Evolutionary conservation across 192 early-diverging fungal species (phyloP), one percentile per base, ranked within the genome.

Genomic region (Podila epicladia): DNA sequence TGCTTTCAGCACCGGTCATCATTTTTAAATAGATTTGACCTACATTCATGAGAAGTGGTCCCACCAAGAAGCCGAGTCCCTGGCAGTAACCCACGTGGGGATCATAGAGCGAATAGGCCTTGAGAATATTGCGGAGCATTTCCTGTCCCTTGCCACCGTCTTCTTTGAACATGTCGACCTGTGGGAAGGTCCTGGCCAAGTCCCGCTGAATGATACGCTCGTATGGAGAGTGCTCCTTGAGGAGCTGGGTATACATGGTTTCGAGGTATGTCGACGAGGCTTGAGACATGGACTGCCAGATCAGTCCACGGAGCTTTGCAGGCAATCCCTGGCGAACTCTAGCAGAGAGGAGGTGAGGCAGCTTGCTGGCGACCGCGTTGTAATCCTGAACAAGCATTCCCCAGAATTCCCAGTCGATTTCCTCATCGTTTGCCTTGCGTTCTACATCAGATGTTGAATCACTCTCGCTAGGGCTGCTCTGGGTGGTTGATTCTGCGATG

Each of bases 81-180:
- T 99, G 98, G 83, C 98, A 99, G 70, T 99, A 99, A 5, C 98
- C 98, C 35, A 99, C 93, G 74, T 96, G 92, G 19, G 92, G 84
- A 75, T 99, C 98, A 76, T 96, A 99, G 37, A 98, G 80, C 55
- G 92, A 93, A 73, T 99, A 99, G 9, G 97, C 97, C 84, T 94
- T 96, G 35, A 97, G 83, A 22, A 99, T 89, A 68, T 94, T 91
- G 75, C 94, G 93, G 84, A 99, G 87, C 59, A 89, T 87, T 65
- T 91, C 89, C 86, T 99, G 97, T 19, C 95, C 97, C 38, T 93
- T 88, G 31, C 95, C 96, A 32, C 87, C 89, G 63, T 92, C 89
- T 59, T 93, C 84, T 64, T 91, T 88, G 70, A 99, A 99, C 86
- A 95, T 93, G 20, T 92, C 92, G 35, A 96, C 89, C 45, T 88